Evolutionary conservation across 1,284 basidiomycete species (phyloP), one percentile per base, ranked within the genome.

Genomic region (Flammula alnicola): DNA sequence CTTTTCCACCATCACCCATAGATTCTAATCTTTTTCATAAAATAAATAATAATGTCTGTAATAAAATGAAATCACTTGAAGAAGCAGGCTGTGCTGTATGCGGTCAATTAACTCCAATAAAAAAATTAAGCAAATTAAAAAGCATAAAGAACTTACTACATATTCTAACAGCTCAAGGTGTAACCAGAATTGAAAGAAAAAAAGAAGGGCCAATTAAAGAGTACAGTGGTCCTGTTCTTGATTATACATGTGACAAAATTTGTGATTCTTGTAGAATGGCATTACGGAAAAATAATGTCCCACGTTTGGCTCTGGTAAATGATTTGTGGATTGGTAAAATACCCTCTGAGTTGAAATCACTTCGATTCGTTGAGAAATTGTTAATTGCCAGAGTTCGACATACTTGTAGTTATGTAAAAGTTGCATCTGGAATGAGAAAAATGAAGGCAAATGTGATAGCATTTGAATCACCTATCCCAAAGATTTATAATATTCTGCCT

Each of bases 61-160:
- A n/a, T n/a, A n/a, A n/a, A n/a, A n/a, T n/a, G n/a, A n/a, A n/a
- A n/a, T n/a, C n/a, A n/a, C 26, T 61, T 50, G 54, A 63, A 42
- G 64, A 67, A 44, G 50, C 48, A n/a, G 63, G 63, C 10, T 68
- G 66, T 55, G 61, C 59, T 25, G 64, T 66, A 16, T 68, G 65
- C 51, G 63, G 66, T 5, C 36, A 57, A 27, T 52, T 67, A 10
- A 49, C 23, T 6, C 59, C 46, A 10, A 5, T 45, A 4, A 30
- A 23, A 9, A 20, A 58, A 6, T 25, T 66, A 22, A 51, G 20
- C 9, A 10, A 11, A 3, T 20, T 65, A 3, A 51, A 55, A 20
- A 31, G 39, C 19, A 47, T 60, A 2, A 54, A 60, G 31, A 47
- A 53, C 4, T 10, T 47, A 8, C 38, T 61, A 4, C 47, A 60